Evolutionary conservation across 495 filamentous ascomycete species (phyloP).

Genomic region (Podospora fimiseda): DNA sequence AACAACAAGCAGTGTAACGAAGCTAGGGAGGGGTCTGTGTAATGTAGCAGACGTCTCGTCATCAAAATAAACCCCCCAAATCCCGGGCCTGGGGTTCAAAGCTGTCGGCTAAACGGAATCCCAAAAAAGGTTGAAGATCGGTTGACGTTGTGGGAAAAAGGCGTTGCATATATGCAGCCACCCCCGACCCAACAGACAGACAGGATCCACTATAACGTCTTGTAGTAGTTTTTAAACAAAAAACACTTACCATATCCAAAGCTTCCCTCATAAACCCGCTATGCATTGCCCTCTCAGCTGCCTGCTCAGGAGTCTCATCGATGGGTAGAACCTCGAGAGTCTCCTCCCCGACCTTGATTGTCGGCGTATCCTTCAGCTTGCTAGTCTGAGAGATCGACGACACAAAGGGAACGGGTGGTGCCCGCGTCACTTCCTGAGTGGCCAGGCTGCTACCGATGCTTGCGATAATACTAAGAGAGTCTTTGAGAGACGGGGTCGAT

Average conservation of each 20-base stretch:
- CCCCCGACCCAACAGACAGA: not conserved
- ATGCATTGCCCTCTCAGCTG: slow-evolving; percentile 37
- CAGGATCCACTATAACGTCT: not conserved
- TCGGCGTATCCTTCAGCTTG: slow-evolving; percentile 19
- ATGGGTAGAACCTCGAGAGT: slow-evolving; percentile 6
- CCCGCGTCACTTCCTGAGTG: slow-evolving; percentile 10
- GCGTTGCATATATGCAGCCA: not conserved
- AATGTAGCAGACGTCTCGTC: not conserved
- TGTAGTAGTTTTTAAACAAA: not conserved
- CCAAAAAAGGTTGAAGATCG: not conserved
- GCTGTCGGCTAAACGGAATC: not conserved
- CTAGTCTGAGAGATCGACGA: slow-evolving; percentile 24
- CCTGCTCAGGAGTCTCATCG: slow-evolving; percentile 23
- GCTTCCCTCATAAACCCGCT: slow-evolving; percentile 64
- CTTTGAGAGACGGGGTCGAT: not conserved
- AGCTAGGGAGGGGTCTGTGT: not conserved
- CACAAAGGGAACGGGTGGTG: slow-evolving; percentile 14
- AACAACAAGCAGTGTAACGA: not conserved
- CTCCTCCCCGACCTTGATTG: slow-evolving; percentile 7
- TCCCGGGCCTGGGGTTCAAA: not conserved
- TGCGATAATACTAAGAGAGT: not conserved
- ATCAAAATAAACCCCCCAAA: not conserved
- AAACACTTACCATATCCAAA: slow-evolving; percentile 53
- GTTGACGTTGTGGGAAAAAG: too few relatives aligned
- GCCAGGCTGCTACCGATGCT: not conserved